phyloP scores from a whole-genome alignment of 1,284 basidiomycete genomes.

The Naganishia albida region DNA sequence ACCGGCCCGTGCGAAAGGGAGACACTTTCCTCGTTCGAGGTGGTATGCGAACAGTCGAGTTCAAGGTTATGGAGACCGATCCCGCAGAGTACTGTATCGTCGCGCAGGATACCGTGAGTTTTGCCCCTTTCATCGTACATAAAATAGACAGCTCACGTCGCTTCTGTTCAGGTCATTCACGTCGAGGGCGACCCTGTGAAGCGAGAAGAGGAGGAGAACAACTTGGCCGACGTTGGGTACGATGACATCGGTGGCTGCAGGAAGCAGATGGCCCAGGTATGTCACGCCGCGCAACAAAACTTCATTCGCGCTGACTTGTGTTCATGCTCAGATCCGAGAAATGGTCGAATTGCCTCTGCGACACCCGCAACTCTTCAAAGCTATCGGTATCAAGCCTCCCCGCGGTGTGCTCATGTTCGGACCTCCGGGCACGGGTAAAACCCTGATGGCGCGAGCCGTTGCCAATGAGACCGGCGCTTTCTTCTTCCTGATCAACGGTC shows the following conservation, averaged over 20 bases:
- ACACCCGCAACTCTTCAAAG: slow-evolving; percentile 99
- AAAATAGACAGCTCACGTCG: not conserved
- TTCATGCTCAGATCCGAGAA: slow-evolving; percentile 89
- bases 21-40: slow-evolving; percentile 99
- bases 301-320: no score
- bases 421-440: slow-evolving; percentile 96
- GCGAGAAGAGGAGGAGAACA: slow-evolving; percentile 97
- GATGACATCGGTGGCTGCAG: slow-evolving; percentile 99
- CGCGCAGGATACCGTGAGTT: slow-evolving; percentile 82
- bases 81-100: slow-evolving; percentile 96
- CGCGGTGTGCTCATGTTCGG: slow-evolving; percentile 96
- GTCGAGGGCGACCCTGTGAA: slow-evolving; percentile 96
- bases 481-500: slow-evolving; percentile 99
- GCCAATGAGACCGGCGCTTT: slow-evolving; percentile 99
- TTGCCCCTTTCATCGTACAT: not conserved
- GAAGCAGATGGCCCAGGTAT: slow-evolving; percentile 92
- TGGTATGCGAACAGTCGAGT: slow-evolving; percentile 96
- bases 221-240: slow-evolving; percentile 95
- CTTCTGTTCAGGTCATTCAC: slow-evolving; percentile 46
- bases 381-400: slow-evolving; percentile 99
- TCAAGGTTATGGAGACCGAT: slow-evolving; percentile 96
- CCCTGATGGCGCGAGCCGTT: slow-evolving; percentile 97
- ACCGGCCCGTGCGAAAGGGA: slow-evolving; percentile 90
- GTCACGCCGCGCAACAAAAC: no score
- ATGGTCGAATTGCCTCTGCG: slow-evolving; percentile 96